Evolutionary conservation across 345 rosid species (phyloP), one percentile per base, ranked within the genome.

Genomic region (Cardiospermum halicacabum): DNA sequence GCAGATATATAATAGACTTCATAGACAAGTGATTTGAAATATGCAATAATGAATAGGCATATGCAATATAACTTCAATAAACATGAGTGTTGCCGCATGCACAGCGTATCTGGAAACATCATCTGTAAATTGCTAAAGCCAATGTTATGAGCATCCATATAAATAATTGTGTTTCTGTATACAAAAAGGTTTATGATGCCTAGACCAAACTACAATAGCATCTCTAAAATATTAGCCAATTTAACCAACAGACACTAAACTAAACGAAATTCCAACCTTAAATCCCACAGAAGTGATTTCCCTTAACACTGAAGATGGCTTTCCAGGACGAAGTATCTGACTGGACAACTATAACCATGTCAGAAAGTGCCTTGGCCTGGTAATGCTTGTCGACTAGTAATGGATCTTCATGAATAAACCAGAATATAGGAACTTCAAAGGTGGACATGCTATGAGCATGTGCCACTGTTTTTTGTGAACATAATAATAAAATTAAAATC

Each of bases 221-320:
- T 6, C 28, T 4, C 40, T 67, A 8, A 56, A 67, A 25, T 65
- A 53, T 11, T 50, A 48, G 53, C 50, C 30, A 27, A 64, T 26
- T 15, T 56, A 21, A 51, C 42, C 37, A 28, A 19, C 26, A 65
- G n/a, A 28, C 36, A 54, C 42, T 6, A 39, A 37, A 40, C 43
- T 49, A 36, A 31, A 24, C 53, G 28, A 63, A 18, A 10, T 65
- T 58, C 74, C 58, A 67, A 94, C 99, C 99, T 87, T 73, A 94
- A 75, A 73, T 94, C 90, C 97, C 93, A 91, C 71, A 94, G 58
- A 72, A 94, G 84, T 48, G 99, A 91, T 65, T 79, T 76, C 66
- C 99, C 96, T 69, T 94, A 91, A 70, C 99, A 94, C 73, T 94
- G 99, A 70, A 89, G 88, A 81, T 94, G 83, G 84, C 96, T 89